These are phyloP conservation scores for Canariomyces notabilis DNA, from an alignment of 2,329 filamentous ascomycete species.

Conservation along the genomic window DNA sequence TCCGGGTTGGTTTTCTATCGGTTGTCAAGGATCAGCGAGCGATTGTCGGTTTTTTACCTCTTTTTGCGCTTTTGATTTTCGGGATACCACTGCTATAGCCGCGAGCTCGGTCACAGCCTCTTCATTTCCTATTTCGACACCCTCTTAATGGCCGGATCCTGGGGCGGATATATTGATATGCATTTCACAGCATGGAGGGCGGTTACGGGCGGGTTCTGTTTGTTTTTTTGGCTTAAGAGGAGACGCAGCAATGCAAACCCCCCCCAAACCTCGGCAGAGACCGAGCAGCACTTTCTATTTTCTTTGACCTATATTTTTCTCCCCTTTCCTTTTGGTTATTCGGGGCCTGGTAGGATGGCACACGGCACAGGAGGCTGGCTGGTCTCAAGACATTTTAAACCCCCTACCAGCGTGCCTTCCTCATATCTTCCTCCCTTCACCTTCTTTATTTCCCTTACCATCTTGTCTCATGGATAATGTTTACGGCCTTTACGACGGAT, in stretches of 20 bases:
- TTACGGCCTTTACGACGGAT: constrained; percentile 41
- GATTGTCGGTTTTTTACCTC: constrained; percentile 34
- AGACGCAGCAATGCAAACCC: constrained; percentile 59
- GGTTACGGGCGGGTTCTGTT: constrained; percentile 43
- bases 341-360: constrained; percentile 14
- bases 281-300: constrained; percentile 24
- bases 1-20: constrained; percentile 24
- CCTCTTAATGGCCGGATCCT: constrained; percentile 51
- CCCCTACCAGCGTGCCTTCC: constrained; percentile 28
- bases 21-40: constrained; percentile 33
- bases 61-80: constrained; percentile 36
- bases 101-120: constrained; percentile 44
- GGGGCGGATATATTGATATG: constrained; percentile 46
- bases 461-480: constrained; percentile 43
- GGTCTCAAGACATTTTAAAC: constrained; percentile 31
- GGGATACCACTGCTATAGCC: constrained; percentile 41
- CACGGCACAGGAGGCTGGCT: constrained; percentile 40
- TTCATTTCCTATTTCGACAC: constrained; percentile 35
- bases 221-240: constrained; percentile 42
- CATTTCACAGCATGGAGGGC: constrained; percentile 48
- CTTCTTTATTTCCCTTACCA: constrained; percentile 26
- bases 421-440: constrained; percentile 30
- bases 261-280: constrained; percentile 24
- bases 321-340: constrained; percentile 28
- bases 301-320: constrained; percentile 29